A percentile compares a stretch with the other conserved stretches of the same genome.
phyloP scores from a whole-genome alignment of 306 rosid species.

The Lablab purpureus region DNA sequence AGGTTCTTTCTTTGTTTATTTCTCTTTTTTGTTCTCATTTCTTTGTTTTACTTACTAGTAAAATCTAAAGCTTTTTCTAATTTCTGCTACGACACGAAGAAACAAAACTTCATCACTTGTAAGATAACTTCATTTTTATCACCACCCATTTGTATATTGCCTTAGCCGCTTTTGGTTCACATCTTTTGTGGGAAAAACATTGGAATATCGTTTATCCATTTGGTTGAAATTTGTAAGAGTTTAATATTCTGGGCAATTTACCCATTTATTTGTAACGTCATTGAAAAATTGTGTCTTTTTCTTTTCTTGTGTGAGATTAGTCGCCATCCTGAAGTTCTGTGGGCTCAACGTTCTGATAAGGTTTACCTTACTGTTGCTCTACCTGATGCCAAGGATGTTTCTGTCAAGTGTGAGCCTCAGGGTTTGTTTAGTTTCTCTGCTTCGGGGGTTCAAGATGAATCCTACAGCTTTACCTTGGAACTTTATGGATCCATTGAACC shows the following conservation, averaged over 20 bases:
- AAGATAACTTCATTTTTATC: conserved; percentile 16
- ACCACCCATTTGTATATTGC: conserved; percentile 13
- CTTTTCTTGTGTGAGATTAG: conserved; percentile 47
- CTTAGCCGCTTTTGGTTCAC: conserved; percentile 26
- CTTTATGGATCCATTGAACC: conserved; percentile 70
- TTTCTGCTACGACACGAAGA: background rate
- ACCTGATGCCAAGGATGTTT: conserved; percentile 85
- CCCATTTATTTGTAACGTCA: background rate
- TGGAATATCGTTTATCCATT: conserved; percentile 4
- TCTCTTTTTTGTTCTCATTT: background rate
- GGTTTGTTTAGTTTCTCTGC: conserved; percentile 87
- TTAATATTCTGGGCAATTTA: conserved; percentile 29
- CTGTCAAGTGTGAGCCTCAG: conserved; percentile 78
- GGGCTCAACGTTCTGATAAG: conserved; percentile 94
- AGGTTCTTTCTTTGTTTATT: background rate
- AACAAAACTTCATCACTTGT: background rate
- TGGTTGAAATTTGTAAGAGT: background rate
- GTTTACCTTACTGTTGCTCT: conserved; percentile 83
- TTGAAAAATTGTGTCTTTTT: background rate
- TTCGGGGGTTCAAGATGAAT: conserved; percentile 63
- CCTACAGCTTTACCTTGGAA: conserved; percentile 71
- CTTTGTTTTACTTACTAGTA: background rate
- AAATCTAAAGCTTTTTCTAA: background rate
- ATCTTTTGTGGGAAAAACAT: conserved; percentile 9
- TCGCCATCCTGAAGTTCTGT: conserved; percentile 89